phyloP scores from a whole-genome alignment of 2,329 filamentous ascomycete species.

The Pseudogymnoascus sp. region DNA sequence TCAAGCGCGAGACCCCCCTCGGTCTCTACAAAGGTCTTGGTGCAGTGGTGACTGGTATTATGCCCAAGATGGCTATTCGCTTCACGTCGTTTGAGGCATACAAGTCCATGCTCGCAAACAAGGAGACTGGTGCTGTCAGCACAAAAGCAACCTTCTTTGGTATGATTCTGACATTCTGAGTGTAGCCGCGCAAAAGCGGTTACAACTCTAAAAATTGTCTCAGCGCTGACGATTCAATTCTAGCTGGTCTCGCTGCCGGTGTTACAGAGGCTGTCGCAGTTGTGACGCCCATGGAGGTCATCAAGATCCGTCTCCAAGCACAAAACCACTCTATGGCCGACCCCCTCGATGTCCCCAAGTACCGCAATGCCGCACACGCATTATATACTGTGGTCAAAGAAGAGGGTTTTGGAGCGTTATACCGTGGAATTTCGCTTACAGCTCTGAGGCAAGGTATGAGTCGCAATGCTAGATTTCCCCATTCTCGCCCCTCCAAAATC shows the following conservation, averaged over 20 bases:
- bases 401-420: slow-evolving; percentile 79
- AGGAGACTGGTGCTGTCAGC: slow-evolving; percentile 56
- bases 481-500: slow-evolving; percentile 1
- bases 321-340: slow-evolving; percentile 98
- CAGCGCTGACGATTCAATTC: slow-evolving; percentile 8
- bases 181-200: background rate
- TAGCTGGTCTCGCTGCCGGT: slow-evolving; percentile 81
- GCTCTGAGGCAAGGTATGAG: slow-evolving; percentile 76
- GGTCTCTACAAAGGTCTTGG: slow-evolving; percentile 98
- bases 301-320: slow-evolving; percentile 97
- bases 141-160: slow-evolving; percentile 64
- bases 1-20: slow-evolving; percentile 80
- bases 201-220: slow-evolving; percentile 21
- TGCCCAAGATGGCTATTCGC: slow-evolving; percentile 98
- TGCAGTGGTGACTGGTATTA: slow-evolving; percentile 88
- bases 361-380: slow-evolving; percentile 81
- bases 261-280: slow-evolving; percentile 94
- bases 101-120: slow-evolving; percentile 71
- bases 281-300: slow-evolving; percentile 97
- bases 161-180: slow-evolving; percentile 31
- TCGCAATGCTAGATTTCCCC: background rate
- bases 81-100: slow-evolving; percentile 97
- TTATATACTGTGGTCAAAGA: slow-evolving; percentile 84
- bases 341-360: slow-evolving; percentile 91
- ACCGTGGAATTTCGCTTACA: slow-evolving; percentile 87